These are phyloP conservation scores for Paramyrothecium roridum DNA, from an alignment of 2,329 filamentous ascomycete species.

Conservation along the genomic window DNA sequence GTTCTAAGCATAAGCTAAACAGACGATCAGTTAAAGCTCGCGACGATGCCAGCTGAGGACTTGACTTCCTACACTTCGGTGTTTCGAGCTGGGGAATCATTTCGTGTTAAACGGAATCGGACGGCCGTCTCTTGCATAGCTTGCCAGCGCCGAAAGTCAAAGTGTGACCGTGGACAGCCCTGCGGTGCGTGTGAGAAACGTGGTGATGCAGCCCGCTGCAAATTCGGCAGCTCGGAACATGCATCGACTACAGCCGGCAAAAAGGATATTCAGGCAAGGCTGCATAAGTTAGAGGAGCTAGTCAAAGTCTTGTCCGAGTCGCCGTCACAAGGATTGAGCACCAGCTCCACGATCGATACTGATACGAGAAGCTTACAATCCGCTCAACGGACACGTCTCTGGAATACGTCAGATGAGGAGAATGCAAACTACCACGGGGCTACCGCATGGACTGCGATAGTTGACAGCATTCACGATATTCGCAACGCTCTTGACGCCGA, in stretches of 20 bases:
- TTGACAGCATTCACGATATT: conserved; percentile 39
- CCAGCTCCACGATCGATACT: too few species aligned
- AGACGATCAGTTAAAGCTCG: not conserved
- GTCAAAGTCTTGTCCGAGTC: conserved; percentile 30
- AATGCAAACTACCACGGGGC: conserved; percentile 28
- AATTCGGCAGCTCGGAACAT: conserved; percentile 20
- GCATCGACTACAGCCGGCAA: conserved; percentile 9
- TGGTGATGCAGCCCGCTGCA: conserved; percentile 28
- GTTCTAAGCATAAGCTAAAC: too few species aligned
- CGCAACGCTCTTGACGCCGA: conserved; percentile 27
- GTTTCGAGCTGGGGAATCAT: conserved; percentile 31
- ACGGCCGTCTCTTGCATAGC: conserved; percentile 37
- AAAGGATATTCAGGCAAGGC: conserved; percentile 34
- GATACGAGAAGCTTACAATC: not conserved
- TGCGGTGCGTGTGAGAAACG: conserved; percentile 37
- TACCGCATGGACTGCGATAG: conserved; percentile 38
- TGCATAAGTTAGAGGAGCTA: conserved; percentile 38
- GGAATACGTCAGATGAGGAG: conserved; percentile 6
- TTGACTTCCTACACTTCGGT: conserved; percentile 24
- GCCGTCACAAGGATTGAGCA: not conserved
- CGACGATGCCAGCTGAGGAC: conserved; percentile 16
- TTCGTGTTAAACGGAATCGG: conserved; percentile 34
- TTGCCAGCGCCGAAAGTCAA: conserved; percentile 40
- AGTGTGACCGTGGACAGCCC: conserved; percentile 37
- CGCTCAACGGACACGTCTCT: too few species aligned